A percentile compares a stretch with the other conserved stretches of the same genome.
Conservation (phyloP, 352 stramenopile genomes). For the Phytopythium aichiense region DNA sequence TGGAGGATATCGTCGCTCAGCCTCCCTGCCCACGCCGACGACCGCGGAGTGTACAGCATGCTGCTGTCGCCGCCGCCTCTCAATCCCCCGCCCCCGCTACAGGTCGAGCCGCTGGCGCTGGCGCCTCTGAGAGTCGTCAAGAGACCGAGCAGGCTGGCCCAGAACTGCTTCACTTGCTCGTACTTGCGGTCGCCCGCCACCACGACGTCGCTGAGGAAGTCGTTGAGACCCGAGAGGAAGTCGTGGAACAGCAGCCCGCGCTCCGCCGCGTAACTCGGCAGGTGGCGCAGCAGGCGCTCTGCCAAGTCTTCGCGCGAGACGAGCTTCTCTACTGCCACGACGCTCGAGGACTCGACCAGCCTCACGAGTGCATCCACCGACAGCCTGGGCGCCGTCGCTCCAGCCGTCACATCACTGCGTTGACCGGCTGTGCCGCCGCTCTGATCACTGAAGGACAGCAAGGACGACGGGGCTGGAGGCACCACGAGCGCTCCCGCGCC, state of each 20-base stretch:
- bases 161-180: constrained; percentile 47
- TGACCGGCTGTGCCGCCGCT: constrained; percentile 1
- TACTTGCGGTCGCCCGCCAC: constrained; percentile 20
- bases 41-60: constrained; percentile 1
- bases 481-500: background rate
- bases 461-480: background rate
- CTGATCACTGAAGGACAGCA: background rate
- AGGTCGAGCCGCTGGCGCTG: background rate
- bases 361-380: constrained; percentile 39
- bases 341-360: constrained; percentile 39
- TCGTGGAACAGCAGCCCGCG: constrained; percentile 53
- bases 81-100: background rate
- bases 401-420: constrained; percentile 3
- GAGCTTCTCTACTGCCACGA: constrained; percentile 30
- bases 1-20: constrained; percentile 79
- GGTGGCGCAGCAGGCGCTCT: constrained; percentile 21
- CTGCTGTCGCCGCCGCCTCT: constrained; percentile 3
- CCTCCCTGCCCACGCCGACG: constrained; percentile 39
- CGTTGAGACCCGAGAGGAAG: constrained; percentile 45
- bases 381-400: constrained; percentile 18
- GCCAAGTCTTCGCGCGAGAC: constrained; percentile 25
- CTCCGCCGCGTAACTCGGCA: constrained; percentile 39
- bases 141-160: constrained; percentile 38
- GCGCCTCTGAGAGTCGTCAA: constrained; percentile 11
- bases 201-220: constrained; percentile 36